Evolutionary conservation across 2,329 filamentous ascomycete genomes (phyloP).

Genomic region (Penicillium sp.): DNA sequence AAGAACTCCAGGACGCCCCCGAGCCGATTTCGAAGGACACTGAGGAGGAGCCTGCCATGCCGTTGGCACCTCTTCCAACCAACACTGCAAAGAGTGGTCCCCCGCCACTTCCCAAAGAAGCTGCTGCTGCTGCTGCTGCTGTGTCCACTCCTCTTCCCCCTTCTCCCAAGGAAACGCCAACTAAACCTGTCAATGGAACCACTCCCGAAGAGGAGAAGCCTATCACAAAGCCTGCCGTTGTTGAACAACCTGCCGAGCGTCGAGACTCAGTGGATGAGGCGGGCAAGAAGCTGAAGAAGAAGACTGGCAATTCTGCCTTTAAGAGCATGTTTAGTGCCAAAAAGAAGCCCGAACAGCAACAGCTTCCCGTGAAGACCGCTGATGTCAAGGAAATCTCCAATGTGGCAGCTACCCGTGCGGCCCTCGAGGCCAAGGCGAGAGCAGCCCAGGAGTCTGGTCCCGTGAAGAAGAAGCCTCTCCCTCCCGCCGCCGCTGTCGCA

Average conservation of each 20-base stretch:
- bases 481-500: conserved; percentile 14
- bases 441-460: conserved; percentile 32
- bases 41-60: conserved; percentile 37
- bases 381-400: conserved; percentile 35
- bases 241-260: conserved; percentile 29
- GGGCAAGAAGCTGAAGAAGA: conserved; percentile 48
- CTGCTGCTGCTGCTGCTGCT: conserved; percentile 20
- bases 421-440: conserved; percentile 41
- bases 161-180: conserved; percentile 26
- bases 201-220: conserved; percentile 21
- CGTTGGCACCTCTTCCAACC: conserved; percentile 24
- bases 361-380: conserved; percentile 35
- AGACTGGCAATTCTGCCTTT: conserved; percentile 42
- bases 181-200: conserved; percentile 17
- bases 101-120: conserved; percentile 35
- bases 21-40: conserved; percentile 17
- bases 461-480: conserved; percentile 39
- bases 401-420: conserved; percentile 46
- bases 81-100: conserved; percentile 32
- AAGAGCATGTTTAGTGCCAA: conserved; percentile 48
- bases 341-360: conserved; percentile 37
- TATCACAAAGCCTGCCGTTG: conserved; percentile 19
- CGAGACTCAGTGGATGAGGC: conserved; percentile 36
- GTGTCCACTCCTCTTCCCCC: conserved; percentile 26
- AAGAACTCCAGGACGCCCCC: conserved; percentile 42